These are phyloP conservation scores for Botrytis aclada DNA, from an alignment of 2,329 filamentous ascomycete genomes.

Conservation along the genomic window DNA sequence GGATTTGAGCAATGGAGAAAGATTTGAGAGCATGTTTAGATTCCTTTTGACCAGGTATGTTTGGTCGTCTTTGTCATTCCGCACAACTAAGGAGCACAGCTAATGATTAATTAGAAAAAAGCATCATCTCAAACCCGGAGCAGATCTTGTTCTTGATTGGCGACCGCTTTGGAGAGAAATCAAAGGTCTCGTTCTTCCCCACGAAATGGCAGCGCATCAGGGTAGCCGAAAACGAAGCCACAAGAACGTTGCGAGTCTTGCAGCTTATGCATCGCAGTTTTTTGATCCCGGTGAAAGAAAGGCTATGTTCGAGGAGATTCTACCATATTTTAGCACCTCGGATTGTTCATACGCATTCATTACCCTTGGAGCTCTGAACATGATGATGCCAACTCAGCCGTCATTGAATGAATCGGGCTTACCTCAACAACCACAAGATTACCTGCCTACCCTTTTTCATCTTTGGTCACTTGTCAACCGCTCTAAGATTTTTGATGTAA, in stretches of 20 bases:
- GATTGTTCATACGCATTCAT: conserved; percentile 91
- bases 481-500: conserved; percentile 81
- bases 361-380: conserved; percentile 81
- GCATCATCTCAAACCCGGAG: conserved; percentile 87
- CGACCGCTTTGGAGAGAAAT: conserved; percentile 87
- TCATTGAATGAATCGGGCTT: conserved; percentile 67
- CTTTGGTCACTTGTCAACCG: conserved; percentile 91
- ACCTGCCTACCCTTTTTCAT: conserved; percentile 92
- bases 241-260: conserved; percentile 78
- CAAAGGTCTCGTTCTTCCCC: conserved; percentile 83
- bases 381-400: conserved; percentile 81
- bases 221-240: conserved; percentile 52
- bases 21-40: conserved; percentile 97
- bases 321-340: conserved; percentile 89
- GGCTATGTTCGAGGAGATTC: conserved; percentile 74
- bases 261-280: conserved; percentile 85
- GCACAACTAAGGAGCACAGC: conserved; percentile 8
- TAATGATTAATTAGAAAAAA: conserved; percentile 64
- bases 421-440: conserved; percentile 75
- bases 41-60: conserved; percentile 80
- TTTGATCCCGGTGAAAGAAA: conserved; percentile 86
- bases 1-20: conserved; percentile 75
- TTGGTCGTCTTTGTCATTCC: not conserved
- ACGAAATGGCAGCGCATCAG: conserved; percentile 70
- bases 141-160: conserved; percentile 92